Base-by-base conservation (phyloP, 1,139 yeast species). In the Candida sanyaensis region DNA sequence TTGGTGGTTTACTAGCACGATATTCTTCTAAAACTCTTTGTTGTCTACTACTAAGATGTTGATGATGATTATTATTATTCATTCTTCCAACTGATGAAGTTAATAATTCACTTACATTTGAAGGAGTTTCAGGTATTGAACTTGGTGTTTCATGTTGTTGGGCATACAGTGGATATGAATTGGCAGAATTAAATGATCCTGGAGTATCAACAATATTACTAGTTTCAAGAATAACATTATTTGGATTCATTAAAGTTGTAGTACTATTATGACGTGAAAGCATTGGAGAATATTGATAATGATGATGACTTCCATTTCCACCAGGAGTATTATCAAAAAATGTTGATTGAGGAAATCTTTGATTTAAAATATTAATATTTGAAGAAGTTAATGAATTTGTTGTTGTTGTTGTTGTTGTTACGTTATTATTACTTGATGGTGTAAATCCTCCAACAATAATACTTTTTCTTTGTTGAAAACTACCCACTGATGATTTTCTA, bases 281-380 rank as follows among this genome's bases (percentile, higher is more conserved):
- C 6, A 37, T 27, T 8, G 44, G 50, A 4, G 45, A 43, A 56
- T 56, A 51, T 52, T 56, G 47, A 32, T 12, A 44, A 39, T 21
- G 44, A n/a, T n/a, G n/a, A n/a, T n/a, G n/a, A n/a, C n/a, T n/a
- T n/a, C n/a, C n/a, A n/a, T n/a, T n/a, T n/a, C 21, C 21, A 31
- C n/a, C 39, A 21, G 45, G 45, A 47, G 59, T 55, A 34, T 47
- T 57, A 44, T 71, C 77, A 52, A 71, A 71, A 52, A 63, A 71
- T 17, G 44, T 47, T 8, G 59, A 56, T 43, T 55, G 60, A 17
- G 58, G 51, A 41, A 60, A 61, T 29, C 68, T 54, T 48, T 60
- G 70, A 52, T 66, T 68, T 42, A 66, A 57, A 6, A 66, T 50
- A 43, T 58, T 64, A 37, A 66, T 60, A 49, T 68, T 69, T 38